These are phyloP conservation scores for Ilex asprella DNA, from an alignment of 257 asterid species.

Conservation along the genomic window DNA sequence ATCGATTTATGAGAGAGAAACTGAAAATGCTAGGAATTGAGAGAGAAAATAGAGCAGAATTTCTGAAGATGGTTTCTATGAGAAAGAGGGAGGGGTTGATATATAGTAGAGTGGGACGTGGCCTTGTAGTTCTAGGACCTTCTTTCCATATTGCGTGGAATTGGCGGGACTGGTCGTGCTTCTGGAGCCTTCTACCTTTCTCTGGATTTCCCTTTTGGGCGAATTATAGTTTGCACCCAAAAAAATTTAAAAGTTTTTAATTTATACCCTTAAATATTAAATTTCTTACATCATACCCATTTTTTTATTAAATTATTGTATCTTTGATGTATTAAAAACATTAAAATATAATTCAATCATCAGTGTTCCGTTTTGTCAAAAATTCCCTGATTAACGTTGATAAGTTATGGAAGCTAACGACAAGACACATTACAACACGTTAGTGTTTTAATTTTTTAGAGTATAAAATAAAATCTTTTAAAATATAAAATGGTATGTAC, in stretches of 20 bases:
- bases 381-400: no score
- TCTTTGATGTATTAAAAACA: not conserved
- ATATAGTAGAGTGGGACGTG: constrained; percentile 7
- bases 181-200: constrained; percentile 46
- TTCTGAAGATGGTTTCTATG: not conserved
- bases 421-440: no score
- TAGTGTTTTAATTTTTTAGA: no score
- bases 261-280: no score
- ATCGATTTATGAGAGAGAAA: no score
- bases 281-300: not conserved
- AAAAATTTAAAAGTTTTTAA: no score
- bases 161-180: constrained; percentile 5
- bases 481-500: no score
- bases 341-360: no score
- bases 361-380: no score
- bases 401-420: no score
- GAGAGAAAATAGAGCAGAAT: not conserved
- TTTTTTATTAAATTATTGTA: no score
- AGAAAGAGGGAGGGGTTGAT: constrained; percentile 4
- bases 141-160: constrained; percentile 17
- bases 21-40: not conserved
- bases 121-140: constrained; percentile 36
- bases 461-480: no score
- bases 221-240: not conserved
- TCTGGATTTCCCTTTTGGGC: constrained; percentile 11